Evolutionary conservation across 2,329 filamentous ascomycete genomes (phyloP).

Genomic region (Botrytis medusae): DNA sequence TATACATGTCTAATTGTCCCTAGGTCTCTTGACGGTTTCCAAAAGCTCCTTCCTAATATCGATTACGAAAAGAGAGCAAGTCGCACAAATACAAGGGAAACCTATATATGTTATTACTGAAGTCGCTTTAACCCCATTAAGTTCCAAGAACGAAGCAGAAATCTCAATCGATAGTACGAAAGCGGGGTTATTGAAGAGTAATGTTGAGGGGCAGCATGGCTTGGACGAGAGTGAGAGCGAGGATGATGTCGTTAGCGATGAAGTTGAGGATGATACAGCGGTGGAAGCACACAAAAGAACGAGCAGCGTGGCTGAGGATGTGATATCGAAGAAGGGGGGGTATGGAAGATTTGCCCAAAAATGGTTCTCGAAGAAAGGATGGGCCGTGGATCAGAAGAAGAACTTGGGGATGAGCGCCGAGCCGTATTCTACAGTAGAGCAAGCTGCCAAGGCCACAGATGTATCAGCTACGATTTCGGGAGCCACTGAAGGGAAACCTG

Average conservation of each 20-base stretch:
- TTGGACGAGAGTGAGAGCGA: constrained; percentile 47
- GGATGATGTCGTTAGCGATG: constrained; percentile 46
- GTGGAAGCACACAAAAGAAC: constrained; percentile 31
- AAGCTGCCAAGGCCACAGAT: neutral
- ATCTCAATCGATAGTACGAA: constrained; percentile 66
- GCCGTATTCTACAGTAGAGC: constrained; percentile 2
- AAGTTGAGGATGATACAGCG: constrained; percentile 45
- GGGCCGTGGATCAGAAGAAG: constrained; percentile 70
- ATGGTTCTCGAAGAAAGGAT: constrained; percentile 87
- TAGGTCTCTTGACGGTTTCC: constrained; percentile 82
- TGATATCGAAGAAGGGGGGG: constrained; percentile 76
- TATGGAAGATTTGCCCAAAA: constrained; percentile 87
- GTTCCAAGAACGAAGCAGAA: constrained; percentile 71
- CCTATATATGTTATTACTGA: constrained; percentile 86
- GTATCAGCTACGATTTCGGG: neutral
- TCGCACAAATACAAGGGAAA: constrained; percentile 79
- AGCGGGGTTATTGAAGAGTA: constrained; percentile 45
- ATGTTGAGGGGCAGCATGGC: constrained; percentile 34
- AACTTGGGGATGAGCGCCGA: constrained; percentile 65
- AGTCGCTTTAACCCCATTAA: constrained; percentile 85
- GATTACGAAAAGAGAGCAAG: constrained; percentile 82
- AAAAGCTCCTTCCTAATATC: constrained; percentile 81
- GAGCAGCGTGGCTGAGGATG: constrained; percentile 80
- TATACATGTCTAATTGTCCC: constrained; percentile 18
- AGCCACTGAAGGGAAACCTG: neutral